Conservation (phyloP, 2,329 filamentous ascomycete species). For the Intubia oerlemansii region DNA sequence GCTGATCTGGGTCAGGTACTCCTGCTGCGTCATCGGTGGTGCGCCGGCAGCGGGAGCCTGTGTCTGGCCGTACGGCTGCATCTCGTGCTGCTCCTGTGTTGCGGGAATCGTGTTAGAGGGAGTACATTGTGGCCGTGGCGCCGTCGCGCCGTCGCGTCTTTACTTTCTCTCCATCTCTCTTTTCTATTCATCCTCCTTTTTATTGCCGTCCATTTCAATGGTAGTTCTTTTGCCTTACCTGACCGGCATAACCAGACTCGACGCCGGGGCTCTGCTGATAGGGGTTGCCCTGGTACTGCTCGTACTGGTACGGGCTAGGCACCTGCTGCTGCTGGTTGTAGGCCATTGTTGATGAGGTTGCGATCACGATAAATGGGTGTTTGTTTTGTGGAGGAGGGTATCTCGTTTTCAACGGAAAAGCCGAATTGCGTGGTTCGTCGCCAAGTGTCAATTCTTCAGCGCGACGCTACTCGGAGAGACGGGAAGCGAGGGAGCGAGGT, state of each 20-base stretch:
- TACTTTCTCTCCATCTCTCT: background rate
- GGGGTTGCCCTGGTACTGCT: slow-evolving; percentile 29
- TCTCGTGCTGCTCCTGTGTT: slow-evolving; percentile 29
- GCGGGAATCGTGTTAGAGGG: too few species aligned
- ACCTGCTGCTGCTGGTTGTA: slow-evolving; percentile 35
- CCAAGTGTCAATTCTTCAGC: too few species aligned
- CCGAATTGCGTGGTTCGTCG: too few species aligned
- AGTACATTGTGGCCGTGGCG: background rate
- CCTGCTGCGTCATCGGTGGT: slow-evolving; percentile 33
- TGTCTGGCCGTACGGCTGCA: slow-evolving; percentile 19
- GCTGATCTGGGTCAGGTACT: slow-evolving; percentile 47
- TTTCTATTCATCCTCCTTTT: too few species aligned
- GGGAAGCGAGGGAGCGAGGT: too few species aligned
- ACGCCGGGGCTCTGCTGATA: slow-evolving; percentile 32
- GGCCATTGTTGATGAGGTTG: too few species aligned
- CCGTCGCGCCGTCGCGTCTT: background rate
- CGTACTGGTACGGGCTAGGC: slow-evolving; percentile 4
- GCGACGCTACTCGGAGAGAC: too few species aligned
- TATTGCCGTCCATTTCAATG: too few species aligned
- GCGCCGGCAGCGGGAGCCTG: slow-evolving; percentile 7
- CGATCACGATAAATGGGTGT: too few species aligned
- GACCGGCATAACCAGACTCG: slow-evolving; percentile 24
- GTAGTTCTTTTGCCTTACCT: too few species aligned
- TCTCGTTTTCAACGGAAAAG: too few species aligned
- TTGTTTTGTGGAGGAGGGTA: too few species aligned